A percentile compares a stretch with the other conserved stretches of the same genome.
phyloP scores from a whole-genome alignment of 306 rosid species.

The Medicago ruthenica region DNA sequence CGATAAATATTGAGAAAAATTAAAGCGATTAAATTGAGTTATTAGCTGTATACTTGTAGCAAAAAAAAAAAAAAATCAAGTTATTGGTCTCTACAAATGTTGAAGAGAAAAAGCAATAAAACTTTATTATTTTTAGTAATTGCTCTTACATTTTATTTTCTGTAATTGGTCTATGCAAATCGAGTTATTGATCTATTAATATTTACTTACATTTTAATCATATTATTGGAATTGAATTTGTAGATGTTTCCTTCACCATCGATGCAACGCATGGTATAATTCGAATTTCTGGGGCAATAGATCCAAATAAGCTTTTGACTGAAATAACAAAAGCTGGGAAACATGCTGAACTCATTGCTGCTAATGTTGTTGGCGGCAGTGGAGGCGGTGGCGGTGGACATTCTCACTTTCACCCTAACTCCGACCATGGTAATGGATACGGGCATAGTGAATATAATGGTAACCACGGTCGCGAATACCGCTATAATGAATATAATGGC shows the following conservation, averaged over 20 bases:
- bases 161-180: no score
- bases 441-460: neutral
- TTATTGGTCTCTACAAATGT: no score
- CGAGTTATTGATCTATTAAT: no score
- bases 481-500: neutral
- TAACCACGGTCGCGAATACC: neutral
- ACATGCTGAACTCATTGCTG: conserved; percentile 20
- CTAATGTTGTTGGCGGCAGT: neutral
- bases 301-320: conserved; percentile 32
- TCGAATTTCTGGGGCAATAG: conserved; percentile 28
- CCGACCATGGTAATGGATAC: no score
- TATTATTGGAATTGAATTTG: neutral
- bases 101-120: no score
- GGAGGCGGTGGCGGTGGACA: neutral
- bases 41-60: no score
- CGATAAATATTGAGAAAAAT: no score
- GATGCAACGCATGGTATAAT: conserved; percentile 21
- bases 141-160: no score
- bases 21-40: neutral
- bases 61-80: no score
- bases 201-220: neutral
- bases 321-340: conserved; percentile 19
- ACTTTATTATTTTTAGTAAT: no score
- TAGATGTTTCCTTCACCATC: conserved; percentile 43
- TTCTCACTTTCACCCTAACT: no score